Evolutionary conservation across 441 rosid species (phyloP), one percentile per base, ranked within the genome.

Genomic region (Raphanus hybrid): DNA sequence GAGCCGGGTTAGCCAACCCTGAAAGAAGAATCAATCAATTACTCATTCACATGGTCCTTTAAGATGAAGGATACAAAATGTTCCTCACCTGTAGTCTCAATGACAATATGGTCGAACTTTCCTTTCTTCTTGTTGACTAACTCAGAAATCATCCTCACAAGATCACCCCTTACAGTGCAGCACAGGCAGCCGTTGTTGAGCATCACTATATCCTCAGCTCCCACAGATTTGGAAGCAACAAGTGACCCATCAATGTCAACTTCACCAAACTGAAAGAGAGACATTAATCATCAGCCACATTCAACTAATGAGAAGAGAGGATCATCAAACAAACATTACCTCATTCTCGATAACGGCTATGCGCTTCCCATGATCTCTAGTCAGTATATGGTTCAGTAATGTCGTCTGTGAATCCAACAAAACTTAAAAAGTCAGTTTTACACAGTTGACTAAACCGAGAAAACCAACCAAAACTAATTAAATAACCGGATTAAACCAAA

Each of bases 1-100:
- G 99, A 6, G 98, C 91, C 5, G 96, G 99, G 69, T 92, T 96
- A 41, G 99, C 99, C 88, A 96, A 85, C 67, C 99, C 98, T 89
- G 81, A 58, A 70, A 80, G 62, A 29, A 48, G 18, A 18, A 72
- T 58, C 0, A 45, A 70, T 41, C 48, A n/a, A n/a, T n/a, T n/a
- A n/a, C 8, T 18, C 48, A 54, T 54, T 15, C 34, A n/a, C 2
- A 29, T 29, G 18, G 45, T 32, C 34, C 59, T 41, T 29, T 16
- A 27, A 65, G 60, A 41, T 29, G 0, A 35, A 35, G 39, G 50
- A 5, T 32, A 62, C 23, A 9, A 50, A n/a, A 34, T 59, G 63
- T 65, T 61, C 74, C 79, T 9, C 58, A 93, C 98, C 98, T 75
- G 97, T 90, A n/a, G 97, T 96, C 86, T 96, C 99, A 4, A 96